A percentile compares a stretch with the other conserved stretches of the same genome.
phyloP scores from a whole-genome alignment of 2,329 filamentous ascomycete genomes.

The Trichoderma atroviride region DNA sequence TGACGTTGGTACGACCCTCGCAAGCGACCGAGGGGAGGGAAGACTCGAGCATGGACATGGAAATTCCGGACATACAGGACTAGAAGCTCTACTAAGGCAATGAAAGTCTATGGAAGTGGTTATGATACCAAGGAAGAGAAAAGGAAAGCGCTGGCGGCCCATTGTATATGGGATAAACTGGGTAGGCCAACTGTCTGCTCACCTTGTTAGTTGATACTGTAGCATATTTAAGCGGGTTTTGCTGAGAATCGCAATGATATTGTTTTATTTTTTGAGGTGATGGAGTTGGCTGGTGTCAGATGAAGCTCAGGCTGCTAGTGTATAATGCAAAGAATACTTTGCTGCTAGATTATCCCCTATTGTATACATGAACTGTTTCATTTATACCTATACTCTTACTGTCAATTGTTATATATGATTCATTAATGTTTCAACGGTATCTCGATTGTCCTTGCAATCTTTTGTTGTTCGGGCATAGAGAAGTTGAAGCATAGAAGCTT shows the following conservation, averaged over 20 bases:
- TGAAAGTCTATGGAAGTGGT: too few relatives aligned
- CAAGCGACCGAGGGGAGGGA: conserved; percentile 32
- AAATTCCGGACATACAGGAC: conserved; percentile 35
- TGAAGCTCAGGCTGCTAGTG: neutral
- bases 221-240: neutral
- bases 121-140: neutral
- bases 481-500: conserved; percentile 35
- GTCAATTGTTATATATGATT: too few relatives aligned
- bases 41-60: conserved; percentile 42
- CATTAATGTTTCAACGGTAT: too few relatives aligned
- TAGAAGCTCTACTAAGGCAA: neutral
- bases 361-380: neutral
- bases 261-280: neutral
- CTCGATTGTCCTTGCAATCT: too few relatives aligned
- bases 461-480: too few relatives aligned
- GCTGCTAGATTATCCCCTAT: neutral
- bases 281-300: neutral
- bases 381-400: too few relatives aligned
- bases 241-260: neutral
- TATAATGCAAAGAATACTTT: neutral
- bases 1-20: conserved; percentile 33
- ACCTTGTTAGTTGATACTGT: neutral
- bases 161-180: neutral
- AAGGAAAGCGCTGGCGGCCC: neutral
- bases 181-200: neutral